Percentiles rank a stretch among this genome's conserved stretches.
Conservation (phyloP, 352 stramenopile species). For the Pythium aquatile region DNA sequence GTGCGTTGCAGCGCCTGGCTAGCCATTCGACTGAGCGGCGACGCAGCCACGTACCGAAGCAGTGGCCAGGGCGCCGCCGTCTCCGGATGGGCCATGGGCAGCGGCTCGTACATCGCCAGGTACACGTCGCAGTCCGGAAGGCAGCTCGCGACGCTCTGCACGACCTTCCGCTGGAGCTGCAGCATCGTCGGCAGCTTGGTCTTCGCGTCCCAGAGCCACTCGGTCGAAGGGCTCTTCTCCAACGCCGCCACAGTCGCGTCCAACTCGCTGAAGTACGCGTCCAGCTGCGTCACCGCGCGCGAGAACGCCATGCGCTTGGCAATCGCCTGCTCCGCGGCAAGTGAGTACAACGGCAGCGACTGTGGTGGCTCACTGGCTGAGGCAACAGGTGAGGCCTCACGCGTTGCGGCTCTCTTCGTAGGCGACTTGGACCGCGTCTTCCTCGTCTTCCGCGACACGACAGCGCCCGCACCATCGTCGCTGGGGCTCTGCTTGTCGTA, state of each 20-base stretch:
- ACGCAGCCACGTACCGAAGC: conserved; percentile 51
- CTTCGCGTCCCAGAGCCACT: conserved; percentile 20
- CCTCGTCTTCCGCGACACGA: not conserved
- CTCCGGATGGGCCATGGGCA: conserved; percentile 37
- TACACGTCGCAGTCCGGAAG: conserved; percentile 75
- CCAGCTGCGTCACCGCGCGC: conserved; percentile 35
- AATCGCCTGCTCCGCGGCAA: conserved; percentile 45
- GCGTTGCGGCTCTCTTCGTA: not conserved
- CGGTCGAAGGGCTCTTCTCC: conserved; percentile 21
- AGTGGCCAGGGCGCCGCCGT: conserved; percentile 28
- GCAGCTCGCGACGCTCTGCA: conserved; percentile 53
- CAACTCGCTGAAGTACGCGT: conserved; percentile 41
- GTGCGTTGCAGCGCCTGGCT: conserved; percentile 28
- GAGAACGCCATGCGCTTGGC: conserved; percentile 57
- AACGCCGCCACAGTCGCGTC: conserved; percentile 17
- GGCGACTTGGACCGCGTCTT: not conserved
- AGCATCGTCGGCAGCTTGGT: conserved; percentile 53
- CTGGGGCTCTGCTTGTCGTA: conserved; percentile 12
- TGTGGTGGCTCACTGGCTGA: not conserved
- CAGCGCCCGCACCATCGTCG: not conserved
- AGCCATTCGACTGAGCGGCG: conserved; percentile 51
- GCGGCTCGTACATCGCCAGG: conserved; percentile 53
- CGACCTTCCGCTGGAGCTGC: conserved; percentile 55
- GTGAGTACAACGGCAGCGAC: conserved; percentile 44
- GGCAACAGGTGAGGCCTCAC: not conserved